Base-by-base conservation (phyloP, 306 rosid genomes). In the Fragaria nilgerrensis region DNA sequence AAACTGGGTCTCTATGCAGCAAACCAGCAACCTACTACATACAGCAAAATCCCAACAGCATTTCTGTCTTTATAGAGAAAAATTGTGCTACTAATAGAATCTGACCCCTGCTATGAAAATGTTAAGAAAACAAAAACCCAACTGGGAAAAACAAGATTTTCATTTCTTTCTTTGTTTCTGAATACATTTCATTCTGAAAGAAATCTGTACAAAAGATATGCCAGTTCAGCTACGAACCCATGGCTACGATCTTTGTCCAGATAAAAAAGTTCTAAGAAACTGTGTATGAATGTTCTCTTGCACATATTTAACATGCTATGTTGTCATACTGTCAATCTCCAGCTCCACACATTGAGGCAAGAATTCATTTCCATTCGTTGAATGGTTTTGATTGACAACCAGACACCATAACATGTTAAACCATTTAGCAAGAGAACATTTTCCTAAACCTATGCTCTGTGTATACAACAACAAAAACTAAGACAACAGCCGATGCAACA, bases 401-500 rank as follows among this genome's bases (percentile, higher is more conserved):
- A n/a, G 15, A 34, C 70, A 65, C 45, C 70, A 65, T 65, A 65
- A 65, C 47, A 65, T 36, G 41, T 65, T 43, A 36, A 17, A 65
- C 23, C 5, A 34, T 32, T 12, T 7, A 65, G 47, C 70, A 16
- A 65, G 69, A 65, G 47, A 65, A 45, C 47, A 37, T 20, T 37
- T 74, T 68, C 19, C 67, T 74, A 45, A 11, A 75, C 45, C 78
- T 75, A 36, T 27, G 14, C 32, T 41, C 70, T 43, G 45, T 62
- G 78, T 62, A 44, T 74, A 64, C 58, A 58, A 74, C 69, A 58
- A 74, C 48, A 39, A 44, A 74, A 74, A 49, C 23, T 74, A 47
- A 58, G 56, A 29, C 1, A 25, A 75, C 52, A 68, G 58, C 68
- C 34, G 2, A 39, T 49, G 32, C 49, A 29, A 7, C 32, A 25